Evolutionary conservation across 1,139 yeast genomes (phyloP).

Genomic region (Meyerozyma carpophila): DNA sequence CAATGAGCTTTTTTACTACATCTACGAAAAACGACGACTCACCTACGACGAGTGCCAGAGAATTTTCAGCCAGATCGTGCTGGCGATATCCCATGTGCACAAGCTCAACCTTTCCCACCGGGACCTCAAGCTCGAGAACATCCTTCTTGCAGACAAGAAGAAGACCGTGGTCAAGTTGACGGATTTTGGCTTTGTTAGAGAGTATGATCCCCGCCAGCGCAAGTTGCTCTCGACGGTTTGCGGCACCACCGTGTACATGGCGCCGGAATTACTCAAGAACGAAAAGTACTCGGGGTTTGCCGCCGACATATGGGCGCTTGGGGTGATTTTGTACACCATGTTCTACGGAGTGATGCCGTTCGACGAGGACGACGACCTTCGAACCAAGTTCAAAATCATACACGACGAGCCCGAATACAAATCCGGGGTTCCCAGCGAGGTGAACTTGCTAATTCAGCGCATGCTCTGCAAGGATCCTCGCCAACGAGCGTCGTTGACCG

Average conservation of each 20-base stretch:
- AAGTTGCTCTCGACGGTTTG: slow-evolving; percentile 75
- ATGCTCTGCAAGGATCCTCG: slow-evolving; percentile 66
- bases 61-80: slow-evolving; percentile 71
- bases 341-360: slow-evolving; percentile 88
- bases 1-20: slow-evolving; percentile 74
- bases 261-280: slow-evolving; percentile 77
- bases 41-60: slow-evolving; percentile 49
- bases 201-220: slow-evolving; percentile 48
- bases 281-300: slow-evolving; percentile 76
- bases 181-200: slow-evolving; percentile 94
- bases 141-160: slow-evolving; percentile 63
- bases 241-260: slow-evolving; percentile 96
- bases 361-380: slow-evolving; percentile 72
- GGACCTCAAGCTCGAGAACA: slow-evolving; percentile 84
- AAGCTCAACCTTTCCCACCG: slow-evolving; percentile 80
- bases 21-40: slow-evolving; percentile 53
- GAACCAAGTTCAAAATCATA: slow-evolving; percentile 57
- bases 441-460: slow-evolving; percentile 43
- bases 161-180: slow-evolving; percentile 61
- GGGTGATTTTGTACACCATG: slow-evolving; percentile 88
- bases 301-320: slow-evolving; percentile 89
- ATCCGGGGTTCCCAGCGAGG: slow-evolving; percentile 42
- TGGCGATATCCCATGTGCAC: slow-evolving; percentile 85
- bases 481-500: slow-evolving; percentile 53
- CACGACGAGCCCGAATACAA: slow-evolving; percentile 57